These are phyloP conservation scores for Capsella rubella DNA, from an alignment of 441 rosid genomes.

Conservation along the genomic window DNA sequence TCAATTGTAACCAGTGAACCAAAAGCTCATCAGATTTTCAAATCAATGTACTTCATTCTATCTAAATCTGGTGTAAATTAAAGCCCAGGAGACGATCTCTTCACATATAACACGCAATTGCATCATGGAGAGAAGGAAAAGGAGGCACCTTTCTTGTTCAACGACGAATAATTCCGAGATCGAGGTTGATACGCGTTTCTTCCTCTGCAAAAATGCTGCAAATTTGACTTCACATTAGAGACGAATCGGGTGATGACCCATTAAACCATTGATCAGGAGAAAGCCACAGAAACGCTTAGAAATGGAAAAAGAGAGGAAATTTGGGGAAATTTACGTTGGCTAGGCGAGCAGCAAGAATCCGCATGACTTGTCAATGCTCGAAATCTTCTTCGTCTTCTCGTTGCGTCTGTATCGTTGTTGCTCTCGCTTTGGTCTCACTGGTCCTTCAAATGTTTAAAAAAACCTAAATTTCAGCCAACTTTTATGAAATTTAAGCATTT, in stretches of 20 bases:
- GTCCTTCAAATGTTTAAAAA: too few relatives aligned
- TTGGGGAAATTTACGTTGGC: constrained; percentile 14
- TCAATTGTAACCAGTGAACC: constrained; percentile 11
- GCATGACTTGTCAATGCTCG: constrained; percentile 27
- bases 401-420: not conserved
- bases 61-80: not conserved
- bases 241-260: constrained; percentile 13
- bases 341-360: constrained; percentile 34
- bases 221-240: constrained; percentile 13
- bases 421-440: not conserved
- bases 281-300: not conserved
- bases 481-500: not conserved
- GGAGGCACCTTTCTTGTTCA: constrained; percentile 49
- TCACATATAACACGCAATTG: not conserved
- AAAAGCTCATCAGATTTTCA: constrained; percentile 7
- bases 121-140: constrained; percentile 11
- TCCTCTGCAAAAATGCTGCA: constrained; percentile 56
- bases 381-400: not conserved
- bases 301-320: not conserved
- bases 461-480: not conserved
- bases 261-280: constrained; percentile 10
- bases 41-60: not conserved
- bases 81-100: constrained; percentile 14
- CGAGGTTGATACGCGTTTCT: constrained; percentile 48
- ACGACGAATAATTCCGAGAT: constrained; percentile 52